A percentile compares a stretch with the other conserved stretches of the same genome.
Conservation (phyloP, 495 filamentous ascomycete genomes). For the Xylaria intraflava region DNA sequence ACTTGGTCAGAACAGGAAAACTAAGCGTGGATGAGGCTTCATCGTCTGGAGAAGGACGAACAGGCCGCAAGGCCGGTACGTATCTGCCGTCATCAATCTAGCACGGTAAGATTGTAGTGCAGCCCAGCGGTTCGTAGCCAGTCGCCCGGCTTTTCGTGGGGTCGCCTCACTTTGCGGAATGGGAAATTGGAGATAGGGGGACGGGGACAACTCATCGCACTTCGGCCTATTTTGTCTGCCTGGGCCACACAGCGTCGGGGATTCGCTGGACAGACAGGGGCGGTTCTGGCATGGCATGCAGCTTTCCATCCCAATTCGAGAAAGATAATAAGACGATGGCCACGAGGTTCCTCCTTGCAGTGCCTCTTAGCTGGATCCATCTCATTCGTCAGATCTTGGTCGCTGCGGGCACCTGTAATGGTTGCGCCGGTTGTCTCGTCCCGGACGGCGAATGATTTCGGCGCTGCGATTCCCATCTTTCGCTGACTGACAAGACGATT, state of each 20-base stretch:
- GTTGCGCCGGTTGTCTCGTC: neutral
- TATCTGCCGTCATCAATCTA: slow-evolving; percentile 6
- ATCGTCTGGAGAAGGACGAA: neutral
- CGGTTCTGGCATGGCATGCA: slow-evolving; percentile 24
- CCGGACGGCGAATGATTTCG: neutral
- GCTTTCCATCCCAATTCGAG: slow-evolving; percentile 18
- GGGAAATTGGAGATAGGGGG: slow-evolving; percentile 2
- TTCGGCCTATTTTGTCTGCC: slow-evolving; percentile 10
- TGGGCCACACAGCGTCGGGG: slow-evolving; percentile 14
- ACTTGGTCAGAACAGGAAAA: slow-evolving; percentile 2
- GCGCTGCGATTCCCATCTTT: neutral
- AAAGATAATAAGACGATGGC: slow-evolving; percentile 13
- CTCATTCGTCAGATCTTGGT: neutral
- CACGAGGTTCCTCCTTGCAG: slow-evolving; percentile 33
- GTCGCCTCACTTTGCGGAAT: slow-evolving; percentile 24
- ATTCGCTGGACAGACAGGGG: slow-evolving; percentile 26
- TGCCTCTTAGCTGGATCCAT: slow-evolving; percentile 5
- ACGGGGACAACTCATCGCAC: slow-evolving; percentile 22
- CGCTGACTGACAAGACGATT: neutral
- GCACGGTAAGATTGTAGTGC: slow-evolving; percentile 18
- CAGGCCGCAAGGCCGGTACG: neutral
- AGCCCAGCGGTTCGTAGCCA: slow-evolving; percentile 20
- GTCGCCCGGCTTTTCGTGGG: slow-evolving; percentile 19
- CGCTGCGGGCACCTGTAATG: neutral
- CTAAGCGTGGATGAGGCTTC: slow-evolving; percentile 1